Base-by-base conservation (phyloP, 176 grass and related monocot genomes). In the Microstegium vimineum region DNA sequence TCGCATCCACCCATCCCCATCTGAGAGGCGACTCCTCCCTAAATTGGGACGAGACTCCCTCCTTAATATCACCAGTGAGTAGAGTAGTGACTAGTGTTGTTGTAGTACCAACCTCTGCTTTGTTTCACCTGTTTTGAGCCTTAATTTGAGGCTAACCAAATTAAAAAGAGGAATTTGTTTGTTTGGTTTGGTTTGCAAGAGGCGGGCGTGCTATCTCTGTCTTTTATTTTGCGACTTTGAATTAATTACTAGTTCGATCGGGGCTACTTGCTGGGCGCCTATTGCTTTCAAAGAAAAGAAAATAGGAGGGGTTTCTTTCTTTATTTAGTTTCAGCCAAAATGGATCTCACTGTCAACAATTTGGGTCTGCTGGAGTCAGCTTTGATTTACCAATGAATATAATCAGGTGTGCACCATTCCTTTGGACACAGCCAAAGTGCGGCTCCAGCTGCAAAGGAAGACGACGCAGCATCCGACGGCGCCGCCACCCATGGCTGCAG, bases 371-470 rank as follows among this genome's bases (percentile, higher is more conserved):
- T 25, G 37, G 37, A 66, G 45, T 79, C 33, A 12, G 4, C 32
- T 51, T 79, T 66, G 61, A 66, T 79, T 67, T 66, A 52, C 62
- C 30, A 79, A 52, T 83, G 66, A 15, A 15, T 83, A 13, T 83
- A 42, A 69, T 74, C 89, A 97, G 95, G 74, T 92, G 30, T 90
- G 92, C 77, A 97, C 95, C 28, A 94, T 97, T 84, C 95, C 95
- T 77, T 84, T 94, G 38, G 95, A 97, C 88, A 97, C 90, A 56
- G 95, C 95, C 78, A 97, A 97, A 81, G 95, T 97, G 74, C 90
- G 92, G 41, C 95, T 97, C 87, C 95, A 94, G 92, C 81, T 97
- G 74, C 95, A 97, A 47, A 97, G 88, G 87, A 92, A 92, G 82
- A 12, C 46, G n/a, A n/a, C n/a, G n/a, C n/a, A n/a, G 14, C 46